Base-by-base conservation (phyloP, 1,139 yeast genomes). In the Taiozyma sp. region DNA sequence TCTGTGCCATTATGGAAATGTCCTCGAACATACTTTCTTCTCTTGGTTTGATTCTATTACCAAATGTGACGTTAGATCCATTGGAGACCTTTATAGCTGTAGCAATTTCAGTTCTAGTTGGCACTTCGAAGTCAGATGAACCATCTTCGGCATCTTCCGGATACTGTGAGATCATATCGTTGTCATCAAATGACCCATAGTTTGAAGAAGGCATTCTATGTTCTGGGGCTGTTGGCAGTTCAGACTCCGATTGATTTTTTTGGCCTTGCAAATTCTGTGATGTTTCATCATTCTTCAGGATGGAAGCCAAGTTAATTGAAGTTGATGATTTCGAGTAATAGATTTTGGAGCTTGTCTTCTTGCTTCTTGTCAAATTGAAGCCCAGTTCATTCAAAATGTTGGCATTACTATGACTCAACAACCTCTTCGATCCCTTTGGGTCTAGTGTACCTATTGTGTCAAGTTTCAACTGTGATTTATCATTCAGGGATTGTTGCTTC, bases 321-420 rank as follows among this genome's bases (percentile, higher is more conserved):
- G 71, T 68, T 5, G 70, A 56, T 3, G 69, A 61, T 42, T 63
- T 56, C 48, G 64, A 59, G 53, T 61, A 54, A 41, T 51, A 53
- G 35, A 57, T 57, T 42, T 56, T 57, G 3, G 65, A 59, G 16
- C 46, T 44, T 8, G 58, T 50, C 35, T 53, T 52, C 28, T 49
- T 50, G 2, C 50, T 51, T 46, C 59, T 47, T 4, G 39, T 41
- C 29, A 75, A 58, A 26, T 71, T 73, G 44, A 77, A 74, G 4
- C 82, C 81, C 46, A 76, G 62, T 53, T 68, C 72, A 49, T 71
- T 72, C 51, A 77, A 68, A 1, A 76, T 77, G 46, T 69, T 69
- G 3, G 68, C 64, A 45, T 75, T 70, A 53, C 68, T 67, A n/a
- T 65, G 66, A 49, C 65, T 66, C 11, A 61, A 54, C 4, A 58